Evolutionary conservation across 257 asterid genomes (phyloP).

Genomic region (Salvia miltiorrhiza): DNA sequence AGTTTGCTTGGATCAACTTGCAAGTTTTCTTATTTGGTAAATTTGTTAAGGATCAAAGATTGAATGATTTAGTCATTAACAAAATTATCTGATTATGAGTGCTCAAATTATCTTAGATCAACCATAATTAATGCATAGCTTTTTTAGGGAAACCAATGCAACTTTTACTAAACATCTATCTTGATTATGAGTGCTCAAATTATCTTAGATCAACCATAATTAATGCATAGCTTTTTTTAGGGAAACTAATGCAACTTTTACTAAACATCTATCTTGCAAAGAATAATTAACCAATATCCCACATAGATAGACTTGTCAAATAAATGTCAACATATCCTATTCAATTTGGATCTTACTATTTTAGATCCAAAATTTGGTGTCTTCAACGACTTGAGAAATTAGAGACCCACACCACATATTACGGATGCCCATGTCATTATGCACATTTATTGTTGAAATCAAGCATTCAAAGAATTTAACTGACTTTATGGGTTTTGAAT

Average conservation of each 20-base stretch:
- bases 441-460: not conserved
- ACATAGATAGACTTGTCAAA: not conserved
- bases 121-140: not conserved
- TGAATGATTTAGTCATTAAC: not conserved
- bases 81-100: not conserved
- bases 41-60: no score
- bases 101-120: not conserved
- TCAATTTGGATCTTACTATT: not conserved
- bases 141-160: no score
- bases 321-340: not conserved
- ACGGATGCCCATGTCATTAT: not conserved
- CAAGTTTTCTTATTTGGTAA: not conserved
- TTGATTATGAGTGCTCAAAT: not conserved
- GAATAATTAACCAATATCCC: not conserved
- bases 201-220: not conserved
- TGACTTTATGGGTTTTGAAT: not conserved
- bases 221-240: no score
- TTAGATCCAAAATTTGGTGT: not conserved
- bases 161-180: no score
- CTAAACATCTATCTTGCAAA: no score
- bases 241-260: no score
- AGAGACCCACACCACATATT: not conserved
- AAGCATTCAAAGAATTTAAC: not conserved
- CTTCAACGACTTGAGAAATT: not conserved
- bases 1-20: not conserved